Base-by-base conservation (phyloP, 768 basidiomycete species). In the Gloeostereum incarnatum region DNA sequence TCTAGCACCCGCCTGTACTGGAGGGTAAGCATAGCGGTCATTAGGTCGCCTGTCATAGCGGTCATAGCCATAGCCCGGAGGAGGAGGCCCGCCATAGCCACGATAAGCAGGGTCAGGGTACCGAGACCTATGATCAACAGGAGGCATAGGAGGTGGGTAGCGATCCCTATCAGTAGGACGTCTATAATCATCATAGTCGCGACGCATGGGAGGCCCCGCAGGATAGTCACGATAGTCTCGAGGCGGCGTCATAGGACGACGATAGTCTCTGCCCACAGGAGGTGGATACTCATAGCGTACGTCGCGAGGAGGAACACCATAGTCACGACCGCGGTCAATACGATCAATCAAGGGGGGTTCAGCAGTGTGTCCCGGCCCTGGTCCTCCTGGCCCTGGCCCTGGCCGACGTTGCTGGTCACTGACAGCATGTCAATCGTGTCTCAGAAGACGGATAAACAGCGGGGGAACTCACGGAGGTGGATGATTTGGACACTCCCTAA, bases 171-270 rank as follows among this genome's bases (percentile, higher is more conserved):
- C 60, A 22, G 59, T 63, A 23, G 66, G 68, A 39, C 68, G 63
- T 49, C 78, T 69, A 46, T 76, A 79, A 35, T 88, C 86, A 47
- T 89, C 82, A 48, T 75, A 69, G 34, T 88, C 82, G 41, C 79
- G 73, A 47, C 63, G 60, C 43, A 65, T 49, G 45, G 63, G 58
- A 43, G 68, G 59, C n/a, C n/a, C n/a, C 29, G 63, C 60, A 44
- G 68, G 65, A 56, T 81, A 78, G 41, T 85, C 84, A 26, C 80
- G 66, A 49, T 73, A 75, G 8, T 83, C 84, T 46, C 81, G 68
- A 11, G 80, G 71, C 36, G 83, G 63, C 13, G 73, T 75, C 10
- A 65, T 61, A 40, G 78, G 75, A 41, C 81, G 63, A 34, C 82
- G 66, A 40, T 71, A 69, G 41, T 85, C 83, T 25, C 80, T 66